phyloP scores from a whole-genome alignment of 202 grass and related monocot genomes.

The Brachypodium distachyon region DNA sequence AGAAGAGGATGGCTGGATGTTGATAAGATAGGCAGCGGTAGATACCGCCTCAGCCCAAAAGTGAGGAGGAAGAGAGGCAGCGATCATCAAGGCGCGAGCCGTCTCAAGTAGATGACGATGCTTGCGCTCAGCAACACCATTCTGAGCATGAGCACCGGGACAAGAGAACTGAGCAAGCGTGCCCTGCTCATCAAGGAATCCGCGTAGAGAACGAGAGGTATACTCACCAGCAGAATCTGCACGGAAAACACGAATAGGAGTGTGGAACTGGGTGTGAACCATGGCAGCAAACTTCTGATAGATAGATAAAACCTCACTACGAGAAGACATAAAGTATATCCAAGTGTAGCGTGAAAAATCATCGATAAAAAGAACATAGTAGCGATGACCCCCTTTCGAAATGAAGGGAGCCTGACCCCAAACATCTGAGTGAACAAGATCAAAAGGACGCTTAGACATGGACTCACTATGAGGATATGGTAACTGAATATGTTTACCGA shows the following conservation, averaged over 20 bases:
- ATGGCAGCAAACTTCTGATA: neutral
- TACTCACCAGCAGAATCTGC: neutral
- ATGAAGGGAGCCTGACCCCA: neutral
- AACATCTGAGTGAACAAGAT: neutral
- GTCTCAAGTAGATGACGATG: neutral
- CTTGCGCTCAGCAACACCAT: neutral
- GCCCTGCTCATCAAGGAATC: neutral
- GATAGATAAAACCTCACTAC: neutral
- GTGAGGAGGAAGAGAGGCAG: neutral
- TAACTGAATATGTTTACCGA: neutral
- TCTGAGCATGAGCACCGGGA: neutral
- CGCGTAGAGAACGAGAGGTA: neutral
- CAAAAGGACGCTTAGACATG: neutral
- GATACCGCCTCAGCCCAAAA: neutral
- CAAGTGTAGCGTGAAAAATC: neutral
- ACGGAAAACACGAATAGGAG: neutral
- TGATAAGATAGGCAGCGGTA: neutral
- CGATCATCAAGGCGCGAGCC: fast-evolving
- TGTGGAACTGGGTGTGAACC: neutral
- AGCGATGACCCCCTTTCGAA: neutral
- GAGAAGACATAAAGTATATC: neutral
- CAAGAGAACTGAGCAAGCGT: neutral
- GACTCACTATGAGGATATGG: neutral
- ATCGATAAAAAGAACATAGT: neutral
- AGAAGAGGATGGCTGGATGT: neutral